Percentiles rank a stretch among this genome's conserved stretches.
Conservation (phyloP, 1,284 basidiomycete species). For the Singerocomus inundabilis region DNA sequence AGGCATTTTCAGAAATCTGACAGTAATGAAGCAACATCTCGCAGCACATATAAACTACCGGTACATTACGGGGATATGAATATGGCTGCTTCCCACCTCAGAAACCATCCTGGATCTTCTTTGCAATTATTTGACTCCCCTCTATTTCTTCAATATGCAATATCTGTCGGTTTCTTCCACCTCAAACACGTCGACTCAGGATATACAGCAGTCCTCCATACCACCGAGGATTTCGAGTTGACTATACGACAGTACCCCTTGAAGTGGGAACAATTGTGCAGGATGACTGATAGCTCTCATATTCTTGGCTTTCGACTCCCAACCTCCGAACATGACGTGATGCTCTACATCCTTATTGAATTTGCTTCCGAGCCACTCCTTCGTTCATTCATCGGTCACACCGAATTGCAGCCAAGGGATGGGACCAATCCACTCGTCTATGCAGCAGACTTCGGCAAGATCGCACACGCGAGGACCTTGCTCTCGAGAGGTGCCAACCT, state of each 20-base stretch:
- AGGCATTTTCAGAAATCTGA: not conserved
- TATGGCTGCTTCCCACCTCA: too few relatives aligned
- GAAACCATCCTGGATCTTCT: too few relatives aligned
- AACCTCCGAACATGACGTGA: not conserved
- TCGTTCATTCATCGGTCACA: not conserved
- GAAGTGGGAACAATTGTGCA: not conserved
- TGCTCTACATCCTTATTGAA: conserved; percentile 3
- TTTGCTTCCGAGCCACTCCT: conserved; percentile 4
- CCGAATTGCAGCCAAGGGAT: not conserved
- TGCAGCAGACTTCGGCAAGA: not conserved
- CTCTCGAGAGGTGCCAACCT: not conserved
- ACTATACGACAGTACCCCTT: too few relatives aligned
- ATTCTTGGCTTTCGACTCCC: not conserved
- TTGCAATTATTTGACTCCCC: too few relatives aligned
- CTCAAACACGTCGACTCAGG: too few relatives aligned
- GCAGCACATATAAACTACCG: not conserved
- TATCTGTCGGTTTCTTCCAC: too few relatives aligned
- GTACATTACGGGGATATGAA: too few relatives aligned
- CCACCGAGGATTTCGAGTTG: too few relatives aligned
- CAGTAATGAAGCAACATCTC: too few relatives aligned
- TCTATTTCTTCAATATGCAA: too few relatives aligned
- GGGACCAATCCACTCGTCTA: conserved; percentile 16
- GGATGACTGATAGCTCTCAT: too few relatives aligned
- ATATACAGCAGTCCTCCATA: too few relatives aligned
- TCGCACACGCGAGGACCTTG: conserved; percentile 6